Evolutionary conservation across 129 eudicot species (phyloP).

Genomic region (Lactuca sativa): DNA sequence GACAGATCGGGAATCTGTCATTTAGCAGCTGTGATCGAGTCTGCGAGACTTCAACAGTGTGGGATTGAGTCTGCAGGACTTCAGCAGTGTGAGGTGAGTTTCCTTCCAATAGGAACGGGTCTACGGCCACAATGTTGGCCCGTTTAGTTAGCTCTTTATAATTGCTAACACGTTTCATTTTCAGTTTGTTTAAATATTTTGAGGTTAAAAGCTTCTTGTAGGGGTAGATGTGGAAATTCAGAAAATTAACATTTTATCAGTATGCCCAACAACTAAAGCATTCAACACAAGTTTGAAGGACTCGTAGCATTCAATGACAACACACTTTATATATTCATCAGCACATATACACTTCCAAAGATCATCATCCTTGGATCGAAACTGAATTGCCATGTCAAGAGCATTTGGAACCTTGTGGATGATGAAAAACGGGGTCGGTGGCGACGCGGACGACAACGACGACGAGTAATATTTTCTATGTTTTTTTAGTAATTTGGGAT

Average conservation of each 20-base stretch:
- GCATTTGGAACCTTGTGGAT: conserved; percentile 99
- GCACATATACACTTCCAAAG: conserved; percentile 97
- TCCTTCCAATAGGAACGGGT: too few relatives aligned
- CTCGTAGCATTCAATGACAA: conserved; percentile 96
- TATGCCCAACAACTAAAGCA: conserved; percentile 73
- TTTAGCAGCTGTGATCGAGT: too few relatives aligned
- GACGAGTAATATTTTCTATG: too few relatives aligned
- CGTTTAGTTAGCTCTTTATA: too few relatives aligned
- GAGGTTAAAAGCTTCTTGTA: conserved; percentile 9
- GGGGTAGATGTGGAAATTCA: conserved; percentile 23
- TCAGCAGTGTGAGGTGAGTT: too few relatives aligned
- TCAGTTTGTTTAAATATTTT: conserved; percentile 13
- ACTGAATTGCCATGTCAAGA: conserved; percentile 93
- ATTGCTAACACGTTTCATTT: background rate
- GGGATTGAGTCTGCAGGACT: too few relatives aligned
- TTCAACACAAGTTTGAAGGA: conserved; percentile 88
- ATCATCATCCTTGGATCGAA: conserved; percentile 79
- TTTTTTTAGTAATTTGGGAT: too few relatives aligned
- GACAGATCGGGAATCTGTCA: too few relatives aligned
- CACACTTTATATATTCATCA: conserved; percentile 95
- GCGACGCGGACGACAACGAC: conserved; percentile 39
- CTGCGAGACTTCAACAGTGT: too few relatives aligned
- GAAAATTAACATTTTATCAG: conserved; percentile 78
- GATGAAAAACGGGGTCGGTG: conserved; percentile 65
- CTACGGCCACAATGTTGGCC: too few relatives aligned